Percentiles rank a stretch among this genome's conserved stretches.
Conservation (phyloP, 2,329 filamentous ascomycete genomes). For the Pseudopyrenochaeta lycopersici region DNA sequence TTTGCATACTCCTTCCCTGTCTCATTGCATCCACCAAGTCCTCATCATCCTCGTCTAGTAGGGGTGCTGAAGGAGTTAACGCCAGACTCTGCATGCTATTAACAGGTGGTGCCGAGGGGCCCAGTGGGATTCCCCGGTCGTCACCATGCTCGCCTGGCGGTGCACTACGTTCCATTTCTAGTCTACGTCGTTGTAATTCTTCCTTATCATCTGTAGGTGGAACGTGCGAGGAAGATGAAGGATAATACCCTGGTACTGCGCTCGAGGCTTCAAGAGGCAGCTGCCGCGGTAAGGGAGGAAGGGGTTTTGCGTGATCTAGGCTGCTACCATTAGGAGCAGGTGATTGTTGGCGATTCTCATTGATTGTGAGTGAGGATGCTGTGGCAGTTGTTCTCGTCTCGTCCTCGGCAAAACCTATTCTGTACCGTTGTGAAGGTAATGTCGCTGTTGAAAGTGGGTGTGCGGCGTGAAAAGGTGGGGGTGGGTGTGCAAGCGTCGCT, state of each 20-base stretch:
- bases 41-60: constrained; percentile 46
- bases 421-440: constrained; percentile 21
- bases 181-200: constrained; percentile 68
- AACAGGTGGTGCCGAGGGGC: constrained; percentile 28
- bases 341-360: constrained; percentile 11
- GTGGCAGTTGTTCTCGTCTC: constrained; percentile 23
- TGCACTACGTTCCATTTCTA: constrained; percentile 54
- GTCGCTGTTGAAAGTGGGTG: constrained; percentile 16
- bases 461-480: constrained; percentile 29
- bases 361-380: constrained; percentile 36
- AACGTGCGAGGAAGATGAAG: constrained; percentile 41
- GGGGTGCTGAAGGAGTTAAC: constrained; percentile 40
- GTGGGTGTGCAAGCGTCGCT: constrained; percentile 31
- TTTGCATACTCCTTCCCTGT: constrained; percentile 19
- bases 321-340: constrained; percentile 16
- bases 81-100: constrained; percentile 12
- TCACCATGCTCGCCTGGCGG: constrained; percentile 43
- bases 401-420: constrained; percentile 20
- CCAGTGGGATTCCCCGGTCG: constrained; percentile 23
- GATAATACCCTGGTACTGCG: constrained; percentile 35
- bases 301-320: constrained; percentile 20
- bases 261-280: constrained; percentile 20
- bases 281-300: constrained; percentile 32
- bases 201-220: constrained; percentile 75
- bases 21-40: constrained; percentile 40